Base-by-base conservation (phyloP, 2,329 filamentous ascomycete genomes). In the Diplodia mutila region DNA sequence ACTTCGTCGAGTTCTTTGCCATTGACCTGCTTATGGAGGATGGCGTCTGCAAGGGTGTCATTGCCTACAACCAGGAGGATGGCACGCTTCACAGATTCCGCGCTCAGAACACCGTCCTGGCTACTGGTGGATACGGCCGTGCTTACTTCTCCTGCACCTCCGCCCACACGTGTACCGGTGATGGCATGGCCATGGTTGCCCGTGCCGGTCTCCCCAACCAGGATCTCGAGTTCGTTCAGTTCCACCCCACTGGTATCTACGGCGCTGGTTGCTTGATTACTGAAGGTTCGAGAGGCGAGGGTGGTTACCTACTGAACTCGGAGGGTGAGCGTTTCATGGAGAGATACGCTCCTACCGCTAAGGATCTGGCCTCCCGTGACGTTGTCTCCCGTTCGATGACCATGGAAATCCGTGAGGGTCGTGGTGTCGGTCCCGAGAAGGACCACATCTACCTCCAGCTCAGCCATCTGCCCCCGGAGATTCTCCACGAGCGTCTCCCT, bases 241-340 rank as follows among this genome's bases (percentile, higher is more conserved):
- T 99, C 89, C 94, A 99, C 82, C 94, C 94, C 67, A 97, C 94
- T 73, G 94, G 94, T 88, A 98, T 99, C 83, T 99, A 99, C 81
- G 95, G 95, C 77, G 95, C 94, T 76, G 94, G 94, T 73, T 97
- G 94, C 83, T 85, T 99, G 86, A 99, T 99, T 78, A 98, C 95
- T 14, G 94, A 99, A 84, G 94, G 94, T 75, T 93, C 94, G 74
- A 93, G 95, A 86, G 95, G 95, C 85, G 95, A 98, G 86, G 94
- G 94, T 86, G 94, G 94, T 77, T 98, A 97, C 81, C 89, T 99
- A 63, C 88, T 98, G 73, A 99, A 99, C 88, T 93, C 92, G 6
- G 92, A 98, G 86, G 94, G 94, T 84, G 95, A 98, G 85, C 91
- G 94, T 76, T 99, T 99, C 85, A 99, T 99, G 94, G 94, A 98